Percentiles rank a stretch among this genome's conserved stretches.
phyloP scores from a whole-genome alignment of 1,284 basidiomycete species.

The Leccinum brunneo-olivaceum region DNA sequence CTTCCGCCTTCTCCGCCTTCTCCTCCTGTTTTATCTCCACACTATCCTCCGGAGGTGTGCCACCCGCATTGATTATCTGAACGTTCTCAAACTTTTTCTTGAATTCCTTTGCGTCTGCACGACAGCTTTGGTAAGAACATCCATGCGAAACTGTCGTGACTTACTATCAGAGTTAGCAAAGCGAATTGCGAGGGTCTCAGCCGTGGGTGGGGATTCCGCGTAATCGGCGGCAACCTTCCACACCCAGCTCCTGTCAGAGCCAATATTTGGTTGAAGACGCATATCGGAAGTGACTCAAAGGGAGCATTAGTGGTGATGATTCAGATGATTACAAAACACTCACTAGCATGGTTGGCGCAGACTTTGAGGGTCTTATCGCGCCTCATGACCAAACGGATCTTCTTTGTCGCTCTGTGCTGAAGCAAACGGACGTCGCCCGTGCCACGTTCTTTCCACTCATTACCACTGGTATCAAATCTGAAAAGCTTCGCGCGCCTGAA shows the following conservation, averaged over 20 bases:
- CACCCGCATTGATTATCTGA: slow-evolving; percentile 60
- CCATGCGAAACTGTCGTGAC: slow-evolving; percentile 29
- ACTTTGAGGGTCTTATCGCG: slow-evolving; percentile 99
- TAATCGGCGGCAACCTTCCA: slow-evolving; percentile 97
- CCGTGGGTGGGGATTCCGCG: slow-evolving; percentile 80
- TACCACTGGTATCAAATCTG: slow-evolving; percentile 77
- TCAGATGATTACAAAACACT: slow-evolving; percentile 32
- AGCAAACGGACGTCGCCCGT: slow-evolving; percentile 90
- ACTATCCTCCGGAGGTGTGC: slow-evolving; percentile 27
- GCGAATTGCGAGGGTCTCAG: slow-evolving; percentile 96
- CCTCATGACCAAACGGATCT: slow-evolving; percentile 96
- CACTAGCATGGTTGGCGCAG: slow-evolving; percentile 96
- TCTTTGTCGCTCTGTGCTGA: slow-evolving; percentile 83
- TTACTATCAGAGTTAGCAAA: slow-evolving; percentile 96
- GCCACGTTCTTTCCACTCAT: slow-evolving; percentile 97
- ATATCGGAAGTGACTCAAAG: slow-evolving; percentile 80
- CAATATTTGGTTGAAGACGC: slow-evolving; percentile 96
- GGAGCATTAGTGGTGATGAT: slow-evolving; percentile 3
- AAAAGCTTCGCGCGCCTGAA: slow-evolving; percentile 96
- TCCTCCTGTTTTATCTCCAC: slow-evolving; percentile 28
- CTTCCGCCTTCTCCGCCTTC: slow-evolving; percentile 28
- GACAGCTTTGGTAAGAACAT: slow-evolving; percentile 1
- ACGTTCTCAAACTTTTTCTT: slow-evolving; percentile 84
- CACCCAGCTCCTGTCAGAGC: slow-evolving; percentile 99
- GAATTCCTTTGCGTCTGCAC: slow-evolving; percentile 79